These are phyloP conservation scores for Heritiera fomes DNA, from an alignment of 345 rosid species.

Conservation along the genomic window DNA sequence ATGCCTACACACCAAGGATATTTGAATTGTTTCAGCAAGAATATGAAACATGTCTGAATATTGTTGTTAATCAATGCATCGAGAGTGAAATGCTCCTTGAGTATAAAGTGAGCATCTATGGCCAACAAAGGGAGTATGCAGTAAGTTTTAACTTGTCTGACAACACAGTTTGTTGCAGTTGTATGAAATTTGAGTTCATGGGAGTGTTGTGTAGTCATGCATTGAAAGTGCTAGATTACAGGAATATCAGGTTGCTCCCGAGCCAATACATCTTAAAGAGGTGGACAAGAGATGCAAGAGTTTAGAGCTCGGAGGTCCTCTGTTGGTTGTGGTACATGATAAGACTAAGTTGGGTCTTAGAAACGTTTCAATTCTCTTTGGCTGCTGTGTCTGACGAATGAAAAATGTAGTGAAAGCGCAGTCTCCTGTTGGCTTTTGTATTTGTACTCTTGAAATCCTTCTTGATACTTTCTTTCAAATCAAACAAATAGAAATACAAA, in stretches of 20 bases:
- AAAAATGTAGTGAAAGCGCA: too few relatives aligned
- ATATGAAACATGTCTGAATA: constrained; percentile 33
- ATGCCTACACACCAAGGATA: constrained; percentile 32
- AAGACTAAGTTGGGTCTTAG: background rate
- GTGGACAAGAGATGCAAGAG: constrained; percentile 38
- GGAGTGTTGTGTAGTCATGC: constrained; percentile 40
- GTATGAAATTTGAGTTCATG: constrained; percentile 40
- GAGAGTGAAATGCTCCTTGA: constrained; percentile 21
- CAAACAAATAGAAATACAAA: too few relatives aligned
- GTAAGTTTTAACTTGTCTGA: constrained; percentile 28
- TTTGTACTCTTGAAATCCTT: too few relatives aligned
- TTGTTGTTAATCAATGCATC: constrained; percentile 29
- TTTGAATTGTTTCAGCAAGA: constrained; percentile 37
- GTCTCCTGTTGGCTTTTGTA: too few relatives aligned
- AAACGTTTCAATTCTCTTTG: too few relatives aligned
- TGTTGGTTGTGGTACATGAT: background rate
- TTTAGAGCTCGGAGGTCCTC: background rate
- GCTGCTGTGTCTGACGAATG: too few relatives aligned
- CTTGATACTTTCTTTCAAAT: too few relatives aligned
- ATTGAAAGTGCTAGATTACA: constrained; percentile 36
- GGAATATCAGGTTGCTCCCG: constrained; percentile 32
- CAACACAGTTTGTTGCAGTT: constrained; percentile 28
- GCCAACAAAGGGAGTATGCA: constrained; percentile 21
- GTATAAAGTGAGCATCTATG: constrained; percentile 34
- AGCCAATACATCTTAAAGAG: constrained; percentile 34